Conservation (phyloP, 78 protist genomes). For the Polysphondylium violaceum region DNA sequence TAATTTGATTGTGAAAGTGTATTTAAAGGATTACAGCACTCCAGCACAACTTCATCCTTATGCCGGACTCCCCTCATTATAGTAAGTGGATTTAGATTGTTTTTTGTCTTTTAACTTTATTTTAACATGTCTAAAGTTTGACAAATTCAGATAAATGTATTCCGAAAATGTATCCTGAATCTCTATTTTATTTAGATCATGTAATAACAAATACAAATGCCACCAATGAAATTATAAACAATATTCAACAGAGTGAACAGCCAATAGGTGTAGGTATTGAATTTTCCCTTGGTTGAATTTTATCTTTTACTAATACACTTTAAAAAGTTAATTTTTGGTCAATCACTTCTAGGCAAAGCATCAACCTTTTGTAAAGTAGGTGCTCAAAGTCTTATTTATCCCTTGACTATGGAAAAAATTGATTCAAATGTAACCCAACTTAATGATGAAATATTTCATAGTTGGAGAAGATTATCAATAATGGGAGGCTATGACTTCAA, state of each 20-base stretch:
- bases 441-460: background rate
- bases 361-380: conserved; percentile 13
- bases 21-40: conserved; percentile 1
- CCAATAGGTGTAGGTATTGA: no score
- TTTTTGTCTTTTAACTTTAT: no score
- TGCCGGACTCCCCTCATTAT: background rate
- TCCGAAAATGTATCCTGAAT: no score
- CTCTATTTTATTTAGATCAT: no score
- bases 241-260: no score
- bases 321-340: background rate
- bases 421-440: background rate
- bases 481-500: conserved; percentile 20
- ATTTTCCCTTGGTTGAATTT: no score
- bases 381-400: conserved; percentile 13
- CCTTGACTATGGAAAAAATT: background rate
- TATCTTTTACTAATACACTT: no score
- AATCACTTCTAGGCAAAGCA: background rate
- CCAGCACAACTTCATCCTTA: conserved; percentile 4
- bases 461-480: background rate
- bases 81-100: no score
- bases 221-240: no score
- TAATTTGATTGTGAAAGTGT: conserved; percentile 1
- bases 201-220: no score
- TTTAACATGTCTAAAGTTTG: no score
- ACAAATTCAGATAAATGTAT: no score